Evolutionary conservation across 169 alveolate species (phyloP), one percentile per base, ranked within the genome.

Genomic region (Plasmodium malariae): DNA sequence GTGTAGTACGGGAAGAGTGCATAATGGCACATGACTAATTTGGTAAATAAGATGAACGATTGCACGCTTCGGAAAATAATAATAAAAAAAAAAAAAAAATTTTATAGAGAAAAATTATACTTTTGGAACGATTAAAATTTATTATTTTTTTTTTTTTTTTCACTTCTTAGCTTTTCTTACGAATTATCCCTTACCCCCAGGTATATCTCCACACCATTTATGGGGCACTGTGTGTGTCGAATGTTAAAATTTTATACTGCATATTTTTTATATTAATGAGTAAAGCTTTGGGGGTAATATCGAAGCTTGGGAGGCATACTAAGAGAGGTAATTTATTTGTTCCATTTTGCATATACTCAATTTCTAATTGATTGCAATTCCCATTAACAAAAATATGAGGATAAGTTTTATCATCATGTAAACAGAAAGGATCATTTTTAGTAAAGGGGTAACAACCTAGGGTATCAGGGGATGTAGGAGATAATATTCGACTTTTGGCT

Each of bases 401-500:
- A 70, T 63, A 92, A 17, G 55, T 78, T 28, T 69, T 68, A 51
- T 88, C 88, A 26, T 60, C 87, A 17, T 62, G 40, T 26, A 93
- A 37, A 76, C 93, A 87, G 24, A 92, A 92, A 0, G 96, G 96
- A 86, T 93, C 96, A 21, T 60, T 73, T 21, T 68, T 34, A 0
- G 74, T 65, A 71, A 87, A 93, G 1, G 96, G 96, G 45, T 93
- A 93, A 54, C 95, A 88, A 49, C 95, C 88, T 45, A 93, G 57
- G 1, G 95, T 87, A 24, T 93, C 96, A 9, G 96, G 96, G 0
- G 94, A 94, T 1, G 96, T 93, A 1, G 96, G 96, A 37, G 95
- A 92, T 45, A 93, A 65, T 55, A 92, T 88, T 36, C 95, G 86
- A 48, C 89, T 83, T 69, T 93, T 62, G 0, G 92, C 94, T 48